Conservation (phyloP, 192 early-diverging fungal genomes). For the Coemansia sp. region DNA sequence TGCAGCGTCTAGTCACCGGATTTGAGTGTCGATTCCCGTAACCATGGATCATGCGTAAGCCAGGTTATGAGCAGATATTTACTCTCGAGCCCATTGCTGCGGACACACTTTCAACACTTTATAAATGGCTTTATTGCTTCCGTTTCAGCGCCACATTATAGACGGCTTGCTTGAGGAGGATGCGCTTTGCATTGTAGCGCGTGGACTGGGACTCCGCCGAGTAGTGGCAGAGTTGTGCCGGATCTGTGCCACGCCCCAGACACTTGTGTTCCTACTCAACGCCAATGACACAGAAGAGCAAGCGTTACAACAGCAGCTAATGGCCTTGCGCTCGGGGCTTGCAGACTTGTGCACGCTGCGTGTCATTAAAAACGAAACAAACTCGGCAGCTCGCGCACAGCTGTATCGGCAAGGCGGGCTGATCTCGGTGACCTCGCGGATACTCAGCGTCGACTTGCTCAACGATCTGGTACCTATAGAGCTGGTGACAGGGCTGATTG, state of each 20-base stretch:
- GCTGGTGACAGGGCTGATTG: constrained; percentile 77
- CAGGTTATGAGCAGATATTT: background rate
- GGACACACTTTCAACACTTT: background rate
- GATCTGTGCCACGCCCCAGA: constrained; percentile 63
- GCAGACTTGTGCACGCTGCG: constrained; percentile 8
- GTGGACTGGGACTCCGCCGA: constrained; percentile 71
- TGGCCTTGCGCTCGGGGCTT: constrained; percentile 49
- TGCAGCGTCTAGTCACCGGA: no score
- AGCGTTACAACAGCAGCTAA: constrained; percentile 53
- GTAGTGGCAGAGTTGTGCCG: constrained; percentile 71
- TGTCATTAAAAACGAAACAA: constrained; percentile 26
- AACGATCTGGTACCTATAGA: constrained; percentile 70
- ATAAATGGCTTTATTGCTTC: constrained; percentile 37
- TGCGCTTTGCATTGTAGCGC: constrained; percentile 73
- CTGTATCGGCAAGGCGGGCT: constrained; percentile 82
- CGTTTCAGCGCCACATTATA: constrained; percentile 67
- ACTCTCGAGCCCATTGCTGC: background rate
- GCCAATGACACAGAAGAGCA: constrained; percentile 59
- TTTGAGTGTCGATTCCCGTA: constrained; percentile 6
- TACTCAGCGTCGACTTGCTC: constrained; percentile 88
- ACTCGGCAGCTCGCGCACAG: constrained; percentile 33
- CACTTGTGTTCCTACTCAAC: constrained; percentile 80
- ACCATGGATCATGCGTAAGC: background rate
- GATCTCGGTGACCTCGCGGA: constrained; percentile 79
- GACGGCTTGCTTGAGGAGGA: constrained; percentile 69